Base-by-base conservation (phyloP, 148 eudicot genomes). In the Spergularia bocconei region DNA sequence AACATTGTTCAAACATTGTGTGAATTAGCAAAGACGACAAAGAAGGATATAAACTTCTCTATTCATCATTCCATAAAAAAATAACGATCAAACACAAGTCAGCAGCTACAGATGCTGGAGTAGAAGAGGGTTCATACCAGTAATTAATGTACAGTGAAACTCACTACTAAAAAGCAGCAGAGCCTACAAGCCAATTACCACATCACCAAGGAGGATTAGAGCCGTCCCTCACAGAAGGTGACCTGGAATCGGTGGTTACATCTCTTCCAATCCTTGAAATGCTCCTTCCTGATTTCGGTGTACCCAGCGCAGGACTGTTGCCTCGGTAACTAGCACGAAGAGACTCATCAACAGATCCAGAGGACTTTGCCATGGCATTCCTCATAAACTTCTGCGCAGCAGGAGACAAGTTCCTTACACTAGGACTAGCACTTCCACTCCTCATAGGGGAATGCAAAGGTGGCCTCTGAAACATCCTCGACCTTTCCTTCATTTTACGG, bases 291-390 rank as follows among this genome's bases (percentile, higher is more conserved):
- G 84, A 21, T 81, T 91, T 93, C 39, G 98, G 98, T 59, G 97
- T 93, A 69, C 81, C 79, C 51, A 76, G 5, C 19, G 83, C 92
- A 23, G 98, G 98, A 73, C 98, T 93, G n/a, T 90, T 82, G 56
- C 95, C 89, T 63, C 97, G 85, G 67, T 93, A 93, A 88, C 98
- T 93, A 47, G 98, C 98, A 71, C 98, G 91, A 13, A 93, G 88
- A 69, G 95, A 91, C 80, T 90, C 98, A 75, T 88, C 97, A 13
- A 90, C 89, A 20, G 97, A 57, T 12, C 80, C 81, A 0, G 96
- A 84, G 0, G 95, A 86, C 80, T 94, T 94, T 0, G 95, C 88
- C 87, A 94, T 88, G 36, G 98, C 98, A 73, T 85, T 91, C 82
- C 95, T 81, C 81, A 94, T 79, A 77, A 94, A 94, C 84, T 94